Evolutionary conservation across 768 basidiomycete species (phyloP), one percentile per base, ranked within the genome.

Genomic region (Steccherinum ochraceum): DNA sequence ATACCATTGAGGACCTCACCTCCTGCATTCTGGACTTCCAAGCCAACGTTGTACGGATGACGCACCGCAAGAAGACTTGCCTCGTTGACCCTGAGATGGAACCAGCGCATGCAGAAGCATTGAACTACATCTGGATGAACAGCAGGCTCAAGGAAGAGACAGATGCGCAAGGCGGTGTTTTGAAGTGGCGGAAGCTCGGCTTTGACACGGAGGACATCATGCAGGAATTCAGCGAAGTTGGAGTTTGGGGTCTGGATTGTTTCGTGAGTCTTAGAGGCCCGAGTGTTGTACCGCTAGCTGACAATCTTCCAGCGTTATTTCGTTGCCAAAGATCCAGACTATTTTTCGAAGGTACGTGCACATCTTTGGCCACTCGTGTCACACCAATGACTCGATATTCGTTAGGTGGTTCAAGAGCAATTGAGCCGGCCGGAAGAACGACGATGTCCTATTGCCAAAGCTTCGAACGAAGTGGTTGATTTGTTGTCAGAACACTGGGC

Each of bases 1-100:
- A 89, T 57, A 85, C 82, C 24, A 79, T 83, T 45, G 88, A 90
- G 55, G 90, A 93, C 61, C 70, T 92, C 49, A 82, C 85, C 5
- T 92, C 89, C 0, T 85, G 83, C 52, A 85, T 93, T 44, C 75
- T 93, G 50, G 87, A 93, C 62, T 93, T 93, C 65, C 91, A 93
- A 70, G 83, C 87, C 23, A 91, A 90, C 66, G 79, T 92, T 52
- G 73, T 89, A 49, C 81, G 88, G 35, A 80, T 90, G 24, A 81
- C 80, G 12, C 86, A 88, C 64, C 80, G 85, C 50, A 88, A 86
- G 71, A 92, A 91, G 69, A 86, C 77, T 13, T 87, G 87, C 2
- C 66, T 79, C 20, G 87, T 93, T 16, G 84, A 90, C 58, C 79
- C 84, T 2, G 80, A 83, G 24, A 64, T 66, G 40, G 83, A 88